Base-by-base conservation (phyloP, 768 basidiomycete genomes). In the Trametes cingulata region DNA sequence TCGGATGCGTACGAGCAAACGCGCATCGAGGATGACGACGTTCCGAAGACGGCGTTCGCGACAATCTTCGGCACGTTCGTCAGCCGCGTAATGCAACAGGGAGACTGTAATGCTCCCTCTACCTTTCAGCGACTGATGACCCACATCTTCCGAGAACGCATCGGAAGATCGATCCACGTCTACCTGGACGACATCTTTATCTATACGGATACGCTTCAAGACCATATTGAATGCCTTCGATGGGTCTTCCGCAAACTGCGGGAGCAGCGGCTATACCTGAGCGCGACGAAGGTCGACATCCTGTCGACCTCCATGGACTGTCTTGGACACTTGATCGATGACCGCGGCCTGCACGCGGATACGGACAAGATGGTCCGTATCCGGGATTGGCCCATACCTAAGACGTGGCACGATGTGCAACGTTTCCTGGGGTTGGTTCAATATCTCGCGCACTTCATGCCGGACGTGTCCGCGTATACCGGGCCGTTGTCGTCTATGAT, bases 41-140 rank as follows among this genome's bases (percentile, higher is more conserved):
- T 80, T 0, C 42, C 37, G 0, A 72, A 75, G 0, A 75, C 73
- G 0, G 72, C 75, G 0, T 77, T 82, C 1, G 67, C 75, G 0
- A 82, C 75, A 0, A 67, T 72, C 0, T 66, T 68, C 35, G 78
- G 80, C 0, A 68, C 63, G 1, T 77, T 75, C 58, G 33, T 76
- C 0, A 78, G 77, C 22, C 56, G 66, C 3, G 75, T 77, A 1
- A 75, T 79, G 73, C 81, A 77, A 56, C 74, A 77, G 42, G 78
- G 78, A 0, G 75, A 82, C 52, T 78, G 76, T 46, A 82, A 83
- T 60, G 75, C 76, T 0, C 79, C 77, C 0, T 68, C 77, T 0
- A 83, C 79, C 0, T 83, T 80, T 53, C 81, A 83, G 53, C 39
- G 72, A 0, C 61, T 82, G 0, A 80, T 82, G 75, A 79, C 71